Conservation (phyloP, 768 basidiomycete genomes). For the Ramaria sp. region DNA sequence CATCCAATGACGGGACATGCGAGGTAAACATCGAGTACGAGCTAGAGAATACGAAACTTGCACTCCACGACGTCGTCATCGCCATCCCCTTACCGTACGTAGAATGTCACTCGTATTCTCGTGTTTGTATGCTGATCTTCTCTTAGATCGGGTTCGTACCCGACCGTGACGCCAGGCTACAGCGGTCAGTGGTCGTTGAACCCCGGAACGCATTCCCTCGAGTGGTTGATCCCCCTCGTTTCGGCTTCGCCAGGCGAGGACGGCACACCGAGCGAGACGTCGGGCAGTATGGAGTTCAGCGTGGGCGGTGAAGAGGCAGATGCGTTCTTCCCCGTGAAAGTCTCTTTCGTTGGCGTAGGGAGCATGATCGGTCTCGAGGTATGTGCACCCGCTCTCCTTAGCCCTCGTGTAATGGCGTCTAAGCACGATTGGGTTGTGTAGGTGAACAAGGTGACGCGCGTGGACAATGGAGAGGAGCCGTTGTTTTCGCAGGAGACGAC, state of each 20-base stretch:
- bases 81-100: slow-evolving; percentile 90
- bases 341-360: slow-evolving; percentile 71
- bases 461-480: slow-evolving; percentile 38
- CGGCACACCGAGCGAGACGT: slow-evolving; percentile 35
- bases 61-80: slow-evolving; percentile 76
- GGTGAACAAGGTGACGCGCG: slow-evolving; percentile 33
- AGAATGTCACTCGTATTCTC: neutral
- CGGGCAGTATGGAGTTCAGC: slow-evolving; percentile 86
- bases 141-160: slow-evolving; percentile 67
- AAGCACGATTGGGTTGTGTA: slow-evolving; percentile 14
- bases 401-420: slow-evolving; percentile 15
- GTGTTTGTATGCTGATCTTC: neutral
- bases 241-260: slow-evolving; percentile 32
- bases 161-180: slow-evolving; percentile 60
- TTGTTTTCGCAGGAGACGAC: slow-evolving; percentile 44
- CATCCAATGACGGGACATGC: slow-evolving; percentile 82
- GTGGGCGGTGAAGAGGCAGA: slow-evolving; percentile 75
- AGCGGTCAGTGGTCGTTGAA: slow-evolving; percentile 78
- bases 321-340: slow-evolving; percentile 87
- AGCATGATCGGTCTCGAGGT: slow-evolving; percentile 73
- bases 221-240: slow-evolving; percentile 74
- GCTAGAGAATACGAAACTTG: slow-evolving; percentile 74
- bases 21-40: slow-evolving; percentile 98
- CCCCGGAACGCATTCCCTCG: slow-evolving; percentile 65
- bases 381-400: neutral